Base-by-base conservation (phyloP, 306 rosid genomes). In the Fagus sylvatica region DNA sequence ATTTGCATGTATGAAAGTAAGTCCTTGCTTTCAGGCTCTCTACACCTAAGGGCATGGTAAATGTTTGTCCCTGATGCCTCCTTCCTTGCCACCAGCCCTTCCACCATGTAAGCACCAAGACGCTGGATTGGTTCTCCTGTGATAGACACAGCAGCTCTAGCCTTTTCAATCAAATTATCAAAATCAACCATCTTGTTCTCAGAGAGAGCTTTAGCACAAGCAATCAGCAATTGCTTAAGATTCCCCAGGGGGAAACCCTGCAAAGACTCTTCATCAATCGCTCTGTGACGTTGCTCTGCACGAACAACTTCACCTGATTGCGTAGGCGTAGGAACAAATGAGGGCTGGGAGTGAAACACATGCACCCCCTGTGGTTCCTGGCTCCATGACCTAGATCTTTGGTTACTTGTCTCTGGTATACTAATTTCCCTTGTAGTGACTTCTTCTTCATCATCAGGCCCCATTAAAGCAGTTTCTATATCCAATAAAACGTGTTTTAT, bases 21-120 rank as follows among this genome's bases (percentile, higher is more conserved):
- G 37, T 95, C 99, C 37, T 90, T 61, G 32, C 99, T 87, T 49
- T 88, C 98, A 41, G 98, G 99, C 81, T 95, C 98, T 56, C 93
- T 82, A 80, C 98, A 95, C 74, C 78, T 85, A 4, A 93, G 91
- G 64, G 99, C 85, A n/a, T 49, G 92, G 81, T 93, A 95, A 74
- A 95, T 93, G 81, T 80, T 87, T 53, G 88, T 77, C 42, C 99
- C 99, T 0, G 99, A 95, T 34, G 85, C 85, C 84, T 88, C 90
- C 64, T 81, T 95, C 88, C 98, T 87, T 30, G 98, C 99, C 41
- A 95, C 91, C 78, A 95, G 84, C 74, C 98, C 99, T 90, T 95
- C 99, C 42, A 95, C 88, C 96, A 95, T 85, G 73, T 95, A 95
- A 67, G 98, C 99, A 59, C 99, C 99, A 2, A 95, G 94, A 73